Evolutionary conservation across 352 stramenopile species (phyloP), one percentile per base, ranked within the genome.

Genomic region (Phytophthora pisi): DNA sequence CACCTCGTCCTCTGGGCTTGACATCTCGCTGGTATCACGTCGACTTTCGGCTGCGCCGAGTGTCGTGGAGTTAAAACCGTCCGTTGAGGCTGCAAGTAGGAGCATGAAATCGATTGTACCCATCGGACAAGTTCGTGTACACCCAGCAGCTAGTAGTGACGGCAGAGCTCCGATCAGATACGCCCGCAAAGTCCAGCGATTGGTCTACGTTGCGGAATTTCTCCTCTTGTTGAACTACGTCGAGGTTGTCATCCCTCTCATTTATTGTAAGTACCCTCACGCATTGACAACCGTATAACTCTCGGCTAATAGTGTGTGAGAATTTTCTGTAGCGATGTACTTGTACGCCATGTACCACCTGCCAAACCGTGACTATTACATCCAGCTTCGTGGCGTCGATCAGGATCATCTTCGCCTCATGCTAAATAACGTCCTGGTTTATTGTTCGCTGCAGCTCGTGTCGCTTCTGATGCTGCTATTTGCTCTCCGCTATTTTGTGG

Each of bases 361-460:
- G 15, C 70, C 70, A 6, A 77, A 77, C 31, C 61, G 54, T 11
- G 11, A 40, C 11, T 77, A 57, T 54, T 79, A 77, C 64, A 16
- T 52, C 23, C 49, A 61, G 23, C 10, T 75, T 8, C 34, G 38
- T 3, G 46, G 52, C 20, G 54, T 74, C 18, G 31, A 46, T 16
- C 18, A 23, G 1, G 6, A 38, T n/a, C 4, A 62, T 8, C 31
- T 81, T 10, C 16, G 34, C 2, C 20, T 54, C 9, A 72, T 54
- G 2, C 28, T 79, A 3, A 18, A n/a, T 11, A 75, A 68, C 46
- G 50, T 81, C 4, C 38, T 79, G 6, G 26, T 72, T 9, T 77
- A 80, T 56, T 57, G 53, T 10, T 26, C 28, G 0, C 46, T 80
- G 5, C 65, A 78, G 50, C 57, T 79, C 13, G 8, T 72, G 2